These are phyloP conservation scores for Neurospora sp. DNA, from an alignment of 495 filamentous ascomycete genomes.

Conservation along the genomic window DNA sequence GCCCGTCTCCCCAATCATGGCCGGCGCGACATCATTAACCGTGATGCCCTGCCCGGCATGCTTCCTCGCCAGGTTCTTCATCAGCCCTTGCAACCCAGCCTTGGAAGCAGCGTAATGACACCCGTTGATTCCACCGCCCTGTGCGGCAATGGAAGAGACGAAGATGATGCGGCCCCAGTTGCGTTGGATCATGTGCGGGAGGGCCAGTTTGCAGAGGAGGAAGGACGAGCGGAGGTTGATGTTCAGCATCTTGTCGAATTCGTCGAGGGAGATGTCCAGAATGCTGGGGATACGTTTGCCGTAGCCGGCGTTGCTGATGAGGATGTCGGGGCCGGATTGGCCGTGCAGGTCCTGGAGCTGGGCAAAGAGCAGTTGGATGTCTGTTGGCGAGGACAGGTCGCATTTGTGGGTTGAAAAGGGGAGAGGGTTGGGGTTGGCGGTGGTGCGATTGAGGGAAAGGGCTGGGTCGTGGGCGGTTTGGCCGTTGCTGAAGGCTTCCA, in stretches of 20 bases:
- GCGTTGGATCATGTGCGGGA: conserved; percentile 52
- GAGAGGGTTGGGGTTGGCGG: neutral
- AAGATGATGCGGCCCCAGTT: conserved; percentile 60
- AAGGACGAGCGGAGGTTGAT: conserved; percentile 59
- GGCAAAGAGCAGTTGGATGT: conserved; percentile 41
- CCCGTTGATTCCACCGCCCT: conserved; percentile 58
- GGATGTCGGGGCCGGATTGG: conserved; percentile 47
- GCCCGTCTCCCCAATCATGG: conserved; percentile 60
- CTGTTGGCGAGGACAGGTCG: conserved; percentile 42
- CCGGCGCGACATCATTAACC: conserved; percentile 66
- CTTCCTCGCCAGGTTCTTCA: conserved; percentile 53
- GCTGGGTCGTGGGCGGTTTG: conserved; percentile 14
- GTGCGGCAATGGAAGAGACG: conserved; percentile 57
- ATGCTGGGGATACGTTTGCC: conserved; percentile 24
- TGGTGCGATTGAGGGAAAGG: neutral
- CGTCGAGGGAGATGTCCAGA: conserved; percentile 37
- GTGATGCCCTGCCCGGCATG: conserved; percentile 56
- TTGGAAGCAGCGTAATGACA: conserved; percentile 62
- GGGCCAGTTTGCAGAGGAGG: conserved; percentile 52
- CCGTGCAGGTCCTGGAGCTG: conserved; percentile 43
- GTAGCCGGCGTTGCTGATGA: conserved; percentile 40
- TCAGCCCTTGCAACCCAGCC: conserved; percentile 52
- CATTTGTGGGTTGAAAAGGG: conserved; percentile 44
- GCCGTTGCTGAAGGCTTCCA: conserved; percentile 3
- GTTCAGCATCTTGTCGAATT: conserved; percentile 57